phyloP scores from a whole-genome alignment of 345 rosid genomes.

The Heritiera fomes region DNA sequence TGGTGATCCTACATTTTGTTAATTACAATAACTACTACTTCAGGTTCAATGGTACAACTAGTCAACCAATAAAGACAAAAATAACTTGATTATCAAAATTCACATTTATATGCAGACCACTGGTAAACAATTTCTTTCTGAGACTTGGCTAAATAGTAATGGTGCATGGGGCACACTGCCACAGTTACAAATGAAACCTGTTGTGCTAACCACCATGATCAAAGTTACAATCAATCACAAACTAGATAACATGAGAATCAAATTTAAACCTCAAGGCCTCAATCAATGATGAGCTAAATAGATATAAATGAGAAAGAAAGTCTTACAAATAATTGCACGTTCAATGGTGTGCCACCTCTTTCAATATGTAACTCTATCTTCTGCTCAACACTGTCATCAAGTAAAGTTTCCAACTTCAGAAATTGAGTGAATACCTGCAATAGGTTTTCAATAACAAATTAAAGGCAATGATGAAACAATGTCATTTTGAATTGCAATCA shows the following conservation, averaged over 20 bases:
- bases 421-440: conserved; percentile 85
- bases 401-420: conserved; percentile 71
- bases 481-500: not conserved
- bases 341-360: conserved; percentile 80
- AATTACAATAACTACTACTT: not conserved
- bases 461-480: conserved; percentile 16
- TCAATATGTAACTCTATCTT: conserved; percentile 69
- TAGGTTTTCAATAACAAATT: conserved; percentile 26
- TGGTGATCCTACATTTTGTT: not conserved
- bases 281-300: not conserved
- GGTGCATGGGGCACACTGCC: conserved; percentile 2
- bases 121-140: not conserved
- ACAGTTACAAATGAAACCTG: not conserved
- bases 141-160: not conserved
- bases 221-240: not conserved
- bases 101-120: not conserved
- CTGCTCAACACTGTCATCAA: conserved; percentile 77
- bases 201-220: not conserved
- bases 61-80: not conserved
- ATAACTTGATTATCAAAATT: not conserved
- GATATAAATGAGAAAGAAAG: conserved; percentile 20
- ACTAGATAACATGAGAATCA: not conserved
- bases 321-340: conserved; percentile 68
- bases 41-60: not conserved
- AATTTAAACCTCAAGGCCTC: not conserved